phyloP scores from a whole-genome alignment of 2,329 filamentous ascomycete species.

The Hortaea sp. region DNA sequence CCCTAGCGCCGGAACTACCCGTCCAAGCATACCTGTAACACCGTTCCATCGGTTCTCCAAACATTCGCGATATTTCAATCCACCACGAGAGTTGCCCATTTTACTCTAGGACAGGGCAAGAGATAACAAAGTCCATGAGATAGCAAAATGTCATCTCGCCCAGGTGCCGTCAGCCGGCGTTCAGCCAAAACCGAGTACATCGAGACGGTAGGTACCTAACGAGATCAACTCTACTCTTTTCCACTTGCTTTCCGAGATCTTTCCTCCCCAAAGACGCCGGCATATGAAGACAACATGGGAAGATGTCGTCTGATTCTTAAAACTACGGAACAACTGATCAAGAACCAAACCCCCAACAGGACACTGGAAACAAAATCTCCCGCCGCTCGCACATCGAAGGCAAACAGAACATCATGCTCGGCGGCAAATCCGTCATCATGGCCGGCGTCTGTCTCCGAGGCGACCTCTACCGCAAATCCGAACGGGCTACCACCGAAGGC shows the following conservation, averaged over 20 bases:
- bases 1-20: too few relatives aligned
- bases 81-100: too few relatives aligned
- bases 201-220: slow-evolving; percentile 60
- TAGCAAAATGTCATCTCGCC: slow-evolving; percentile 29
- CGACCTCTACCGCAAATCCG: slow-evolving; percentile 53
- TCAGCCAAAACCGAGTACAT: slow-evolving; percentile 86
- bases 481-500: slow-evolving; percentile 20
- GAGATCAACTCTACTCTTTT: too few relatives aligned
- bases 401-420: slow-evolving; percentile 95
- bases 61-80: too few relatives aligned
- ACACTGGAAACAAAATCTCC: slow-evolving; percentile 97
- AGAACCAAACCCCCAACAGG: slow-evolving; percentile 41
- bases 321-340: neutral
- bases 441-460: slow-evolving; percentile 89
- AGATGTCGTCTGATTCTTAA: too few relatives aligned
- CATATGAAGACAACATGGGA: too few relatives aligned
- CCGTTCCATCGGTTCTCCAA: too few relatives aligned
- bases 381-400: slow-evolving; percentile 85
- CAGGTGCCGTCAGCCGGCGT: slow-evolving; percentile 38
- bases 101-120: too few relatives aligned
- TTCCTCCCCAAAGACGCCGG: too few relatives aligned
- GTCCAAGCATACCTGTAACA: too few relatives aligned
- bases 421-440: slow-evolving; percentile 88
- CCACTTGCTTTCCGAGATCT: neutral
- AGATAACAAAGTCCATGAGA: too few relatives aligned